Evolutionary conservation across 2,329 filamentous ascomycete species (phyloP), one percentile per base, ranked within the genome.

Genomic region (Dactylellina cionopaga): DNA sequence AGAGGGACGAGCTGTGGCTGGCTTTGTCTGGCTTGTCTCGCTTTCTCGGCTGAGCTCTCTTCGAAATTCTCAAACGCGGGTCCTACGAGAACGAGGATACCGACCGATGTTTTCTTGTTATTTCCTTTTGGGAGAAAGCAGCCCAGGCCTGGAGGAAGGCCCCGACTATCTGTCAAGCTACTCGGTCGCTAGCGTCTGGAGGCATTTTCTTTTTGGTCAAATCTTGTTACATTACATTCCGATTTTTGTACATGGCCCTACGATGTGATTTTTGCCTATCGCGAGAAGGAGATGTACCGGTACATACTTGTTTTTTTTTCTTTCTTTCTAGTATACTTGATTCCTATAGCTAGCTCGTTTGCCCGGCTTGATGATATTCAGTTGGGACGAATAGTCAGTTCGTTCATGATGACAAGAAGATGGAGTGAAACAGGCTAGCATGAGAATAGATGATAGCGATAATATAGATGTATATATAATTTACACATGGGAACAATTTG

Each of bases 161-260:
- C n/a, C n/a, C n/a, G n/a, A n/a, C n/a, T n/a, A n/a, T n/a, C n/a
- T n/a, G n/a, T n/a, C n/a, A n/a, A n/a, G n/a, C n/a, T n/a, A n/a
- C n/a, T n/a, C n/a, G n/a, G n/a, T n/a, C n/a, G n/a, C n/a, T n/a
- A n/a, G n/a, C n/a, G n/a, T n/a, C n/a, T n/a, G n/a, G n/a, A n/a
- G n/a, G n/a, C n/a, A n/a, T n/a, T n/a, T n/a, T n/a, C 17, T 33
- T 37, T 52, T 52, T 37, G 35, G n/a, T 52, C 27, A n/a, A n/a
- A 52, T 52, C 29, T 35, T 27, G 46, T 54, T 54, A 54, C 49
- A 31, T 54, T 54, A 54, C 49, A 54, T 54, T n/a, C n/a, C n/a
- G n/a, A n/a, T n/a, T n/a, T n/a, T n/a, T n/a, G n/a, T n/a, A n/a
- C n/a, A n/a, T n/a, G n/a, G n/a, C n/a, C n/a, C n/a, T n/a, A n/a